These are phyloP conservation scores for Neoarthrinium moseri DNA, from an alignment of 2,329 filamentous ascomycete species.

Conservation along the genomic window DNA sequence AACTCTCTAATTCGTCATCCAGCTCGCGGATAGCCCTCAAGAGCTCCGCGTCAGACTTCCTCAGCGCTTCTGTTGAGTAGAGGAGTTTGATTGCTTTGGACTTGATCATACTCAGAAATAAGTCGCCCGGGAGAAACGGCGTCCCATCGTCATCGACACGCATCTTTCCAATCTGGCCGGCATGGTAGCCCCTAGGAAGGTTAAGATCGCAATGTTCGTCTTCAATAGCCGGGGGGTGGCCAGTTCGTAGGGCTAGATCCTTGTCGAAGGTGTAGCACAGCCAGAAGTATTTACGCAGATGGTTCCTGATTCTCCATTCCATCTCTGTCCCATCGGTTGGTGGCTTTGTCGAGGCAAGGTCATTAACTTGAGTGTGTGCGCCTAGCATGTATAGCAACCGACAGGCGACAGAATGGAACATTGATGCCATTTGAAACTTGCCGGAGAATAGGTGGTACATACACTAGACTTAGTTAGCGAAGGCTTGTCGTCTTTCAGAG, in stretches of 20 bases:
- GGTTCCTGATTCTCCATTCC: conserved; percentile 25
- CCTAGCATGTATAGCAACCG: conserved; percentile 49
- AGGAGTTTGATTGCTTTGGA: conserved; percentile 45
- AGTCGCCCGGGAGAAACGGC: conserved; percentile 43
- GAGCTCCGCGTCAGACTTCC: conserved; percentile 53
- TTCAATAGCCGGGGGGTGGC: conserved; percentile 48
- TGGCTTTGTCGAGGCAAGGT: conserved; percentile 1
- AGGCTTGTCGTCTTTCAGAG: neutral
- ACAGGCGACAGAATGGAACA: conserved; percentile 43
- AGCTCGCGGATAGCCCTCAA: conserved; percentile 54
- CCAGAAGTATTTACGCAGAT: conserved; percentile 50
- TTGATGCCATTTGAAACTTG: conserved; percentile 41
- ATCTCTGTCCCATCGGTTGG: conserved; percentile 5
- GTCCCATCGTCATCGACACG: conserved; percentile 15
- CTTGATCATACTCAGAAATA: conserved; percentile 50
- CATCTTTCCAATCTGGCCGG: conserved; percentile 22
- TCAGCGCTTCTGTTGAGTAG: conserved; percentile 46
- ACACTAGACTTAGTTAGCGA: conserved; percentile 22
- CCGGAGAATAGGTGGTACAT: conserved; percentile 44
- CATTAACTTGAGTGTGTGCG: conserved; percentile 33
- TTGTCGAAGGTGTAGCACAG: conserved; percentile 54
- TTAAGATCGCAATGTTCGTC: conserved; percentile 54
- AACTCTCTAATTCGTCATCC: conserved; percentile 54
- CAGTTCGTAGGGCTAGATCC: conserved; percentile 51
- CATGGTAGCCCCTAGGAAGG: conserved; percentile 40